Percentiles rank a stretch among this genome's conserved stretches.
These are phyloP conservation scores for Leavenworthia alabamica DNA, from an alignment of 345 rosid species.

Conservation along the genomic window DNA sequence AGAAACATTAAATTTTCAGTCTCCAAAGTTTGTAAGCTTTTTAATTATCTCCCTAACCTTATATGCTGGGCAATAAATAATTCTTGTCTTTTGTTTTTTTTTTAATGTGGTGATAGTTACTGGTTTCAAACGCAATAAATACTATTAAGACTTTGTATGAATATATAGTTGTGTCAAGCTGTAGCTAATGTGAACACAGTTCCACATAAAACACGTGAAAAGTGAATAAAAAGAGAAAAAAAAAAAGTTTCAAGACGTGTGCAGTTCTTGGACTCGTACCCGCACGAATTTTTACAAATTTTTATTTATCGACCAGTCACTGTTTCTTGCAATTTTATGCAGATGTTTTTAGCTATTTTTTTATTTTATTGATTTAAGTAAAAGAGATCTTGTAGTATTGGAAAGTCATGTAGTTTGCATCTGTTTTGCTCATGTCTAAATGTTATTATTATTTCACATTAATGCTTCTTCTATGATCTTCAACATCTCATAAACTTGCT, in stretches of 20 bases:
- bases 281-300: slow-evolving; percentile 15
- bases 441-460: background rate
- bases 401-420: slow-evolving; percentile 20
- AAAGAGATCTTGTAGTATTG: background rate
- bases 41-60: slow-evolving; percentile 18
- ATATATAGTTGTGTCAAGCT: slow-evolving; percentile 30
- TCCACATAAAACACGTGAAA: slow-evolving; percentile 28
- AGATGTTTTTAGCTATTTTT: background rate
- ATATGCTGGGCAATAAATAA: slow-evolving; percentile 26
- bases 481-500: no score
- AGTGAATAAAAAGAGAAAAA: background rate
- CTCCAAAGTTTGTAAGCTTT: slow-evolving; percentile 8
- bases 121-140: slow-evolving; percentile 20
- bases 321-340: slow-evolving; percentile 4
- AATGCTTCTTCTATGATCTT: background rate
- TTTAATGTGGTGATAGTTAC: background rate
- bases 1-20: slow-evolving; percentile 13
- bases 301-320: no score
- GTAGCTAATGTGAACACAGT: slow-evolving; percentile 34
- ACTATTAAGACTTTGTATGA: slow-evolving; percentile 27
- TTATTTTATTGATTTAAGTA: slow-evolving; percentile 4
- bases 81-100: background rate
- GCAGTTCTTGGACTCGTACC: slow-evolving; percentile 5
- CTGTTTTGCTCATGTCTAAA: background rate
- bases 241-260: background rate